phyloP scores from a whole-genome alignment of 257 asterid species.

The Fraxinus americana region DNA sequence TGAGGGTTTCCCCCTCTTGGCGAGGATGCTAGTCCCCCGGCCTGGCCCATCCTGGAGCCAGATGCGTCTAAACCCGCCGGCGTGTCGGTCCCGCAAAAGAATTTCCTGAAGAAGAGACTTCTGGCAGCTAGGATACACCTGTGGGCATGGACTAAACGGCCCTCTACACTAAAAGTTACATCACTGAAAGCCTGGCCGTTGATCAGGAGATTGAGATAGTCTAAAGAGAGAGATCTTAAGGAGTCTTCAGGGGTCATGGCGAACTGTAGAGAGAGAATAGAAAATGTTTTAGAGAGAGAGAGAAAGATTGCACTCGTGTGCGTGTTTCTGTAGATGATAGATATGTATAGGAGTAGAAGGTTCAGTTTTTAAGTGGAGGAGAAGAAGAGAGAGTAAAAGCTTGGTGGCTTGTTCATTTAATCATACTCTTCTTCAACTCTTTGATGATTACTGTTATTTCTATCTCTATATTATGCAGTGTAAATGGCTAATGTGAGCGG shows the following conservation, averaged over 20 bases:
- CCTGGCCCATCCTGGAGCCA: conserved; percentile 41
- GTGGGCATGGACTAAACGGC: conserved; percentile 91
- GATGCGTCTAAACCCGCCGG: conserved; percentile 49
- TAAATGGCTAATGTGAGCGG: too few species aligned
- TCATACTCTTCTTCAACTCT: conserved; percentile 25
- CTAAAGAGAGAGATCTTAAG: conserved; percentile 80
- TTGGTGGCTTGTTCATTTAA: conserved; percentile 24
- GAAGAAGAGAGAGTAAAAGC: conserved; percentile 13
- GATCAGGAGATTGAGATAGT: conserved; percentile 87
- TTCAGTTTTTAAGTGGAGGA: conserved; percentile 14
- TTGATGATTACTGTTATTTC: conserved; percentile 31
- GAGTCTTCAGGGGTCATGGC: conserved; percentile 82
- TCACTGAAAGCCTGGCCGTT: conserved; percentile 98
- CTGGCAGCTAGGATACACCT: conserved; percentile 87
- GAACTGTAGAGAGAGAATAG: background rate
- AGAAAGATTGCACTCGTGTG: conserved; percentile 12
- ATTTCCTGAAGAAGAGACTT: conserved; percentile 82
- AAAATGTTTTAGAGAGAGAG: background rate
- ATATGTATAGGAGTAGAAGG: conserved; percentile 12
- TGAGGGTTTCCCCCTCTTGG: conserved; percentile 44
- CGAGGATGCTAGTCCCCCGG: conserved; percentile 38
- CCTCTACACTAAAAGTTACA: conserved; percentile 94
- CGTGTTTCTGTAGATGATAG: conserved; percentile 35
- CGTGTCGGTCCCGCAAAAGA: conserved; percentile 76
- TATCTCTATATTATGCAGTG: background rate